Evolutionary conservation across 2,329 filamentous ascomycete genomes (phyloP), one percentile per base, ranked within the genome.

Genomic region (Verticillium klebahnii): DNA sequence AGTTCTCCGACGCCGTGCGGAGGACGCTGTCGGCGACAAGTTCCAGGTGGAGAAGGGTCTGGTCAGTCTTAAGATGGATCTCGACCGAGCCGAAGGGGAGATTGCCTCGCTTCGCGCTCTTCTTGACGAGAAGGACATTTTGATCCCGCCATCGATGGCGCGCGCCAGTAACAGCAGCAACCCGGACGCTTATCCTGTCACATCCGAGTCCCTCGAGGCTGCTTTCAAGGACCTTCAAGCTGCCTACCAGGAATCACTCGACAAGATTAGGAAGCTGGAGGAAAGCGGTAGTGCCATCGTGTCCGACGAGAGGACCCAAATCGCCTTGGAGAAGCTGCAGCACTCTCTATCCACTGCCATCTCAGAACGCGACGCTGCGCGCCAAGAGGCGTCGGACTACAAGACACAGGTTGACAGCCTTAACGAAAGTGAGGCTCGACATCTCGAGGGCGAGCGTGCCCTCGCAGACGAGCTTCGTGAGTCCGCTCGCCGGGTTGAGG

Each of bases 41-140:
- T 98, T 92, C 89, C 90, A 96, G 72, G 94, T 93, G 64, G 94
- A 97, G 76, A 96, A 96, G 77, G 92, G 92, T 19, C 80, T 98
- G 2, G 85, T 87, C 59, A 92, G 93, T 61, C 79, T 98, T 61
- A 96, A 97, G 78, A 97, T 97, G 90, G 94, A 98, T 71, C 85
- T 99, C 52, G 95, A 98, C 75, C 91, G 93, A 65, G 93, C 95
- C 31, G 92, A 97, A 74, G 91, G 95, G 73, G 95, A 99, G 77
- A 96, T 96, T 34, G 81, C 86, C 50, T 91, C 91, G n/a, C 83
- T 99, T 50, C 88, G 92, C 54, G 85, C 81, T 36, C 80, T 98
- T 31, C 83, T 98, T 23, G 81, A 88, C 64, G 92, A 96, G 73
- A 90, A 93, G 67, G 93, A 97, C 70, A 92, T 93, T 61, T 80